These are phyloP conservation scores for Globisporangium echinulatum DNA, from an alignment of 352 stramenopile genomes.

Conservation along the genomic window DNA sequence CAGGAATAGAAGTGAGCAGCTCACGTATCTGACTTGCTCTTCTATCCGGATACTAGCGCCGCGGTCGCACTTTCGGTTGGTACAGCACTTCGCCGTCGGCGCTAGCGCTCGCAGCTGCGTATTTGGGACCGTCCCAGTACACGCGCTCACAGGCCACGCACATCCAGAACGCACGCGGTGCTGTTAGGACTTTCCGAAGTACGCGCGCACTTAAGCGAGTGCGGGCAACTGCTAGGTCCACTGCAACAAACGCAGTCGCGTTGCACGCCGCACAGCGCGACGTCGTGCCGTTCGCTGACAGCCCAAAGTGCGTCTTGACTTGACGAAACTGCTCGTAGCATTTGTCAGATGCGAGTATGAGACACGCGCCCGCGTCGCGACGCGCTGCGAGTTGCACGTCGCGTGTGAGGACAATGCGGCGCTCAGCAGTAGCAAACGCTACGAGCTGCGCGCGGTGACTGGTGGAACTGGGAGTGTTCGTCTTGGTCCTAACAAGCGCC, in stretches of 20 bases:
- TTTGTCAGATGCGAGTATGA: slow-evolving; percentile 41
- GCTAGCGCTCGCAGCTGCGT: slow-evolving; percentile 15
- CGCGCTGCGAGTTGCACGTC: slow-evolving; percentile 33
- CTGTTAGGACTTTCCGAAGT: slow-evolving; percentile 20
- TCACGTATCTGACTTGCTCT: too few species aligned
- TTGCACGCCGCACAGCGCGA: slow-evolving; percentile 50
- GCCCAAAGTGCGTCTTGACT: slow-evolving; percentile 46
- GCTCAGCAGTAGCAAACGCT: slow-evolving; percentile 22
- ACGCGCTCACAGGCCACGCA: slow-evolving; percentile 60
- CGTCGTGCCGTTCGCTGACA: slow-evolving; percentile 28
- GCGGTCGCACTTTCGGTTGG: background rate
- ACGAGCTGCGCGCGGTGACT: slow-evolving; percentile 35
- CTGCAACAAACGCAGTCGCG: slow-evolving; percentile 27
- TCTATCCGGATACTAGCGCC: too few species aligned
- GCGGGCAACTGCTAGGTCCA: slow-evolving; percentile 22
- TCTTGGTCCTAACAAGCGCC: slow-evolving; percentile 13
- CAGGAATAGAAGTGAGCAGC: too few species aligned
- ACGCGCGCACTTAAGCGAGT: slow-evolving; percentile 20
- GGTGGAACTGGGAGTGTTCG: slow-evolving; percentile 6
- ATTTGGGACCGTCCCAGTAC: slow-evolving; percentile 79
- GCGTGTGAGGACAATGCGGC: slow-evolving; percentile 47
- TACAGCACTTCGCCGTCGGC: slow-evolving; percentile 8
- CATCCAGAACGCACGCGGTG: slow-evolving; percentile 28
- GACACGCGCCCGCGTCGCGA: slow-evolving; percentile 43
- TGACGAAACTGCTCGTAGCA: slow-evolving; percentile 53